Base-by-base conservation (phyloP, 2,329 filamentous ascomycete genomes). In the Berkeleyomyces basicola region DNA sequence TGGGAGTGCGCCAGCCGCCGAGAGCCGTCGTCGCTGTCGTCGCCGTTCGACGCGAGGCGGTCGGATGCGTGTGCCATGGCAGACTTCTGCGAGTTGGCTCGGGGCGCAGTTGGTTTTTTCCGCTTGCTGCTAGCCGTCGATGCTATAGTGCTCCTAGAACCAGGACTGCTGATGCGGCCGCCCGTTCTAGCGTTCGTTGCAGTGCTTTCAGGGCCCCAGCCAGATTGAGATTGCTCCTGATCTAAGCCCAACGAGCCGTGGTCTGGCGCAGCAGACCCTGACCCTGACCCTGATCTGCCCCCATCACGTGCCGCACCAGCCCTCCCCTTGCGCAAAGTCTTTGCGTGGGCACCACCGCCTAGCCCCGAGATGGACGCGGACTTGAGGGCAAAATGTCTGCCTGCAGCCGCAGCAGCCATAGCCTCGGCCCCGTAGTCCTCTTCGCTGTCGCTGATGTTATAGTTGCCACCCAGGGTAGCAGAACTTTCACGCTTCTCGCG, bases 401-500 rank as follows among this genome's bases (percentile, higher is more conserved):
- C 55, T 31, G 6, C 40, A 4, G 40, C 46, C 43, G 55, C 49
- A 43, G 37, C 43, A 37, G 44, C 47, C 42, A 33, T 53, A 47
- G 16, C 37, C 39, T 16, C 36, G 6, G 7, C 16, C n/a, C 16
- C 31, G n/a, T 39, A 46, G 33, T 44, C 43, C 11, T 51, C 59
- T 7, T 51, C 37, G 33, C 33, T 43, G 7, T n/a, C 53, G 40
- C 11, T 59, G 36, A 39, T 42, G 53, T 46, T 39, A 31, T 60
- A 39, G 59, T 53, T 37, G 40, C 42, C 43, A 39, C 57, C 57
- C 40, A 43, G 31, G 2, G 57, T 39, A 3, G 31, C 6, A 7
- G 40, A 36, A 67, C 78, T 75, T 68, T 76, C 78, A 68, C 78
- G 79, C 61, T 80, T 82, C 66, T 83, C 78, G 65, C 74, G 76